Evolutionary conservation across 2,329 filamentous ascomycete genomes (phyloP).

Genomic region (Fusarium compactum): DNA sequence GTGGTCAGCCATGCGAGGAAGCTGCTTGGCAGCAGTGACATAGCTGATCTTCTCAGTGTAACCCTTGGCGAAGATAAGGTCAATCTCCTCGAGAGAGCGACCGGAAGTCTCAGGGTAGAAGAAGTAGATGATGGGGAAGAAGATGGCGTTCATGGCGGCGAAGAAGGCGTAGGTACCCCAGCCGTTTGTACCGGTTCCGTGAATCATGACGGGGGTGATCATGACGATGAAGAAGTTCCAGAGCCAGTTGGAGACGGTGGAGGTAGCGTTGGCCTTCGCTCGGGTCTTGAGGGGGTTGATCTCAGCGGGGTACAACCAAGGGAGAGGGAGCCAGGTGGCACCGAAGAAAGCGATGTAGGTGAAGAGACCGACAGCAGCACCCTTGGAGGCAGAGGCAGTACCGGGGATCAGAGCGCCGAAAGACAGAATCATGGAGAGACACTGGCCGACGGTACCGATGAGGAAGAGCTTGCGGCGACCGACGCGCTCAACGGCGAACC

Average conservation of each 20-base stretch:
- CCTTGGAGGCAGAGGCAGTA: conserved; percentile 66
- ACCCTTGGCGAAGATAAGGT: conserved; percentile 58
- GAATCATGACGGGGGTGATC: conserved; percentile 79
- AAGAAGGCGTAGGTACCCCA: conserved; percentile 67
- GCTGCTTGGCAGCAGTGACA: conserved; percentile 66
- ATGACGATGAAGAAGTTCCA: conserved; percentile 80
- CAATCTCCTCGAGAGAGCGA: conserved; percentile 37
- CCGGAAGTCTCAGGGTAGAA: conserved; percentile 60
- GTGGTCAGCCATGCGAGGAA: conserved; percentile 55
- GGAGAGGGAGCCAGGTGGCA: conserved; percentile 71
- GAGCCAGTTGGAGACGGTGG: conserved; percentile 70
- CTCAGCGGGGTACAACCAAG: conserved; percentile 71
- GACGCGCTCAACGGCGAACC: conserved; percentile 64
- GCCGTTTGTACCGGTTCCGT: conserved; percentile 61
- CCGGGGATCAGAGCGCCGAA: conserved; percentile 75
- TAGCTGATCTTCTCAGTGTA: conserved; percentile 69
- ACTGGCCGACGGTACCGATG: conserved; percentile 60
- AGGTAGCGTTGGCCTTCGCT: conserved; percentile 66
- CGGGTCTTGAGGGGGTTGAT: conserved; percentile 71
- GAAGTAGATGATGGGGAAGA: conserved; percentile 63
- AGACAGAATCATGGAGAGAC: conserved; percentile 68
- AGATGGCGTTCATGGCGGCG: conserved; percentile 63
- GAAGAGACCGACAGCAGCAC: conserved; percentile 75
- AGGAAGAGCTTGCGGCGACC: conserved; percentile 62
- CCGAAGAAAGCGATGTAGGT: conserved; percentile 78